These are phyloP conservation scores for Schwanniomyces occidentalis DNA, from an alignment of 805 yeast genomes.

Conservation along the genomic window DNA sequence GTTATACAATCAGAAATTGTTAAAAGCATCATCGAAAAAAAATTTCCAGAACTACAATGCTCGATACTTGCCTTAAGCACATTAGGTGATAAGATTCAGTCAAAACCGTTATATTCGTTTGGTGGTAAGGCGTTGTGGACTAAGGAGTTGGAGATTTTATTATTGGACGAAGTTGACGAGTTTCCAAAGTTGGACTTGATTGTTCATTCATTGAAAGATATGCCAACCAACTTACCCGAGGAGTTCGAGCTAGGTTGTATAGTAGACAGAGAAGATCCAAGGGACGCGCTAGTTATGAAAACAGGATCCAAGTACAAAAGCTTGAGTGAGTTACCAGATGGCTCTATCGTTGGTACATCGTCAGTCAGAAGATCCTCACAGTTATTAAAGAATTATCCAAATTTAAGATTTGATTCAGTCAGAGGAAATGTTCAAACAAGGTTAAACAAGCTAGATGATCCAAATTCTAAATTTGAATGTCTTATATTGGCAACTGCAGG, in stretches of 20 bases:
- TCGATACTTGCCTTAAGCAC: slow-evolving; percentile 81
- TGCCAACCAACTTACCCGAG: slow-evolving; percentile 88
- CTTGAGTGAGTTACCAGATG: slow-evolving; percentile 76
- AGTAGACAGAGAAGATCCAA: slow-evolving; percentile 84
- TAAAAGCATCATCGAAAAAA: slow-evolving; percentile 54
- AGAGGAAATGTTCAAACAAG: slow-evolving; percentile 83
- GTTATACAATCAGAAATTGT: slow-evolving; percentile 82
- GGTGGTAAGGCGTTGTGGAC: slow-evolving; percentile 98
- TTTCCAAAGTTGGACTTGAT: slow-evolving; percentile 78
- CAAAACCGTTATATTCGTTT: slow-evolving; percentile 85
- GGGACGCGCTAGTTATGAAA: slow-evolving; percentile 86
- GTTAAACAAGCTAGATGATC: slow-evolving; percentile 74
- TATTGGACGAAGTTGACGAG: slow-evolving; percentile 60
- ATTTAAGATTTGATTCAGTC: slow-evolving; percentile 75
- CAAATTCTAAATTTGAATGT: slow-evolving; percentile 63
- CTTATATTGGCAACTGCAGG: slow-evolving; percentile 93
- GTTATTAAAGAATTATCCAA: slow-evolving; percentile 73
- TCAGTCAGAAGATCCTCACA: slow-evolving; percentile 94
- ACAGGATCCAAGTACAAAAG: slow-evolving; percentile 59
- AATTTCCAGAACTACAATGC: slow-evolving; percentile 67
- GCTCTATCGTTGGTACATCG: slow-evolving; percentile 90
- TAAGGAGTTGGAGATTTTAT: slow-evolving; percentile 81
- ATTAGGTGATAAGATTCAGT: slow-evolving; percentile 85
- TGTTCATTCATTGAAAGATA: slow-evolving; percentile 91
- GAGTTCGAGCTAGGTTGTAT: slow-evolving; percentile 90